Percentiles rank a stretch among this genome's conserved stretches.
Evolutionary conservation across 768 basidiomycete species (phyloP).

Genomic region (Phylloporus scabripes): DNA sequence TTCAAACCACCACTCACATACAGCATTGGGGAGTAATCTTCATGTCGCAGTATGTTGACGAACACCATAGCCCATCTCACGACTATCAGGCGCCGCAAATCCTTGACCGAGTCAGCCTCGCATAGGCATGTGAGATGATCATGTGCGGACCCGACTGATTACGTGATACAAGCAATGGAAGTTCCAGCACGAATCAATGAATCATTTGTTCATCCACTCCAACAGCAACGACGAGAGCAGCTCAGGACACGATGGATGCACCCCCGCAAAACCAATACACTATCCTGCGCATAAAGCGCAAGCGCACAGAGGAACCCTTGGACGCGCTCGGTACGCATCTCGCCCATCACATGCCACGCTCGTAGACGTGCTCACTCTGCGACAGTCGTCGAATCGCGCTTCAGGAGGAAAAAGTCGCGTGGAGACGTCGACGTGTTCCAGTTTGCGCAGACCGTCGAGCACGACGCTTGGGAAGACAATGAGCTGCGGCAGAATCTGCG

Average conservation of each 20-base stretch:
- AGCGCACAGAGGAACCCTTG: slow-evolving; percentile 74
- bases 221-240: too few relatives aligned
- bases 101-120: too few relatives aligned
- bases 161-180: slow-evolving; percentile 7
- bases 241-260: slow-evolving; percentile 14
- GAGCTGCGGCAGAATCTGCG: slow-evolving; percentile 53
- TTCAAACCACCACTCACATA: too few relatives aligned
- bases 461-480: slow-evolving; percentile 61
- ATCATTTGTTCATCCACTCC: slow-evolving; percentile 2
- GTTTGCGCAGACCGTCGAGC: slow-evolving; percentile 76
- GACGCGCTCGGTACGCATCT: slow-evolving; percentile 64
- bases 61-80: too few relatives aligned
- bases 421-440: slow-evolving; percentile 60
- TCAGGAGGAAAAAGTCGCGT: slow-evolving; percentile 58
- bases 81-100: too few relatives aligned
- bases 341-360: slow-evolving; percentile 7
- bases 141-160: neutral
- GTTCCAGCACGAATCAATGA: neutral
- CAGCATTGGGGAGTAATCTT: too few relatives aligned
- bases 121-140: too few relatives aligned
- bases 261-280: slow-evolving; percentile 44
- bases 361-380: slow-evolving; percentile 13
- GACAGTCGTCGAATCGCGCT: slow-evolving; percentile 58
- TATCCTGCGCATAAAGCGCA: slow-evolving; percentile 77
- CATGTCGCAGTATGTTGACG: too few relatives aligned